Percentiles rank a stretch among this genome's conserved stretches.
Evolutionary conservation across 768 basidiomycete genomes (phyloP).

Genomic region (Rhodotorula paludigena): DNA sequence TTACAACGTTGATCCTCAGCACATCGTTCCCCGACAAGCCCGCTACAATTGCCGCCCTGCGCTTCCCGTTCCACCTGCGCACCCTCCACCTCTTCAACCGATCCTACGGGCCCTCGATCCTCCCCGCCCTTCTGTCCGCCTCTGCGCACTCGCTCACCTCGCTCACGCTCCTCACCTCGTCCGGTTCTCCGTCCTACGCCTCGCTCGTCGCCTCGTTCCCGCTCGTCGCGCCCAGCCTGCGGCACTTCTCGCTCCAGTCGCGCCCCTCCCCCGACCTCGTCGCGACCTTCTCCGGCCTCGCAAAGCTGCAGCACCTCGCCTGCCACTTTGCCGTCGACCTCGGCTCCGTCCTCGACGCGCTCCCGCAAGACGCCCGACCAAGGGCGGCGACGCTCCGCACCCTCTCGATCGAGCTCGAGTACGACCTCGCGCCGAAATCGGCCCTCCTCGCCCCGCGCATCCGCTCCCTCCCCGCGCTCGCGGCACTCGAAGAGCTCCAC

Average conservation of each 20-base stretch:
- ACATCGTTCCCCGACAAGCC: slow-evolving; percentile 27
- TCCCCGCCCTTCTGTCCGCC: slow-evolving; percentile 6
- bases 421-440: slow-evolving; percentile 20
- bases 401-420: slow-evolving; percentile 28
- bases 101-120: slow-evolving; percentile 6
- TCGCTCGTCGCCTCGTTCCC: slow-evolving; percentile 15
- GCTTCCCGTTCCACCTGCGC: slow-evolving; percentile 22
- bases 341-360: neutral
- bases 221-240: slow-evolving; percentile 11
- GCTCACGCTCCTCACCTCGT: slow-evolving; percentile 14
- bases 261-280: slow-evolving; percentile 12
- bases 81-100: slow-evolving; percentile 21
- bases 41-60: neutral
- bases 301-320: neutral
- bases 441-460: neutral
- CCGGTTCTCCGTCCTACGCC: slow-evolving; percentile 15
- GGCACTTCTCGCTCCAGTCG: slow-evolving; percentile 20
- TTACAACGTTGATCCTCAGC: slow-evolving; percentile 9
- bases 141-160: slow-evolving; percentile 8
- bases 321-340: slow-evolving; percentile 25
- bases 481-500: neutral
- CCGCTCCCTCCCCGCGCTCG: neutral
- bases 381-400: neutral
- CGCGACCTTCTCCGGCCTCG: neutral
- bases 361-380: no score